phyloP scores from a whole-genome alignment of 306 rosid genomes.

The Corylus avellana region DNA sequence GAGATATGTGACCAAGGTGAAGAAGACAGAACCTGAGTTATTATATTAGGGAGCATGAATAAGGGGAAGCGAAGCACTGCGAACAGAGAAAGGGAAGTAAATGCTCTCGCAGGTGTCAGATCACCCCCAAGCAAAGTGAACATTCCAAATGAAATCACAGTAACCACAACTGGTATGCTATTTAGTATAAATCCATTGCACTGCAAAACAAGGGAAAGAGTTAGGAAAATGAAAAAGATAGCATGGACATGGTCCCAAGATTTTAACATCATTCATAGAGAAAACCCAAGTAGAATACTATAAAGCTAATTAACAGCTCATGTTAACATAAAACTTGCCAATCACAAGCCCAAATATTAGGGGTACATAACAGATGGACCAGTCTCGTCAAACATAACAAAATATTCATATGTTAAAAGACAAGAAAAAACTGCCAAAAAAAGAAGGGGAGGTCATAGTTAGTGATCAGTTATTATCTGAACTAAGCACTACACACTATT shows the following conservation, averaged over 20 bases:
- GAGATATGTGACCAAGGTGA: neutral
- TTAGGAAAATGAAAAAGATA: constrained; percentile 19
- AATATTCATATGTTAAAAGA: neutral
- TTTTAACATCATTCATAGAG: constrained; percentile 12
- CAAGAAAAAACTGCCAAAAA: neutral
- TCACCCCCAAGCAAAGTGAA: constrained; percentile 91
- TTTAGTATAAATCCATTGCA: constrained; percentile 73
- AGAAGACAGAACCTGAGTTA: constrained; percentile 72
- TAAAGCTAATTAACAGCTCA: constrained; percentile 21
- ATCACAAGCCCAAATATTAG: neutral
- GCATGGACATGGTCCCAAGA: constrained; percentile 11
- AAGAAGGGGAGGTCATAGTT: neutral
- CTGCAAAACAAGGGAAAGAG: constrained; percentile 59
- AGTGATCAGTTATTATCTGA: neutral
- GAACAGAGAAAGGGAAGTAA: constrained; percentile 92
- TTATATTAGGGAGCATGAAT: constrained; percentile 94
- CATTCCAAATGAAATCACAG: constrained; percentile 93
- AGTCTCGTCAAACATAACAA: neutral
- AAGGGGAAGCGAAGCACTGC: constrained; percentile 97
- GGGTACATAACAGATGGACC: neutral
- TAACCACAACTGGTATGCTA: constrained; percentile 88
- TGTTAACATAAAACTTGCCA: neutral
- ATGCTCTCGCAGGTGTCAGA: constrained; percentile 94
- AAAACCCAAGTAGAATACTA: constrained; percentile 2
- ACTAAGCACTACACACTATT: neutral